Conservation (phyloP, 2,329 filamentous ascomycete genomes). For the Penicillium fuscoglaucum region DNA sequence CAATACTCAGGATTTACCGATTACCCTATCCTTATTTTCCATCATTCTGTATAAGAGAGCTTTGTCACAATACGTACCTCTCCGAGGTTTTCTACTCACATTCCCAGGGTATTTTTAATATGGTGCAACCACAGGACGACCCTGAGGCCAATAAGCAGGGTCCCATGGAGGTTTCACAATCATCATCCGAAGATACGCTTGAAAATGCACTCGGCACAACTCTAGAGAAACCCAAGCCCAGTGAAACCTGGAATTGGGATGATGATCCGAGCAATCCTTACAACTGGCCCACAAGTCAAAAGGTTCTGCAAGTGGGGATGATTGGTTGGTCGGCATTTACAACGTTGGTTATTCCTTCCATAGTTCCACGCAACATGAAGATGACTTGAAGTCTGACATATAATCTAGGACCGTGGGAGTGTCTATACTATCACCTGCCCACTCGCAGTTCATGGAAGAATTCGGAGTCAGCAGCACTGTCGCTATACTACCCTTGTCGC, state of each 20-base stretch:
- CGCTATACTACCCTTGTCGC: slow-evolving; percentile 19
- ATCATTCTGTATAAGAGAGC: not conserved
- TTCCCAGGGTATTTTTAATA: not conserved
- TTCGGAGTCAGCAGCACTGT: slow-evolving; percentile 17
- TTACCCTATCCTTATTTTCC: not conserved
- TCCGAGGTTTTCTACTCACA: not conserved
- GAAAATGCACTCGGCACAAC: not conserved
- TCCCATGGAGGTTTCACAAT: not conserved
- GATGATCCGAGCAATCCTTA: slow-evolving; percentile 17
- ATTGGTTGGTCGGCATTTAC: slow-evolving; percentile 20
- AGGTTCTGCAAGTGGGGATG: slow-evolving; percentile 16
- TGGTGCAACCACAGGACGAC: not conserved
- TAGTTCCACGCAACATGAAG: no score
- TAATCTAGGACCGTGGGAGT: slow-evolving; percentile 13
- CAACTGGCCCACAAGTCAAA: slow-evolving; percentile 16
- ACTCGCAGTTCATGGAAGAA: slow-evolving; percentile 17
- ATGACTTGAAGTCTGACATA: not conserved
- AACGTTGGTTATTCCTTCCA: slow-evolving; percentile 7
- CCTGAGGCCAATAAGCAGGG: no score
- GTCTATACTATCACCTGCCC: slow-evolving; percentile 19
- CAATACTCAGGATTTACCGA: not conserved
- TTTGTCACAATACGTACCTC: not conserved
- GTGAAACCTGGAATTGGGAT: not conserved
- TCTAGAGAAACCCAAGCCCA: not conserved
- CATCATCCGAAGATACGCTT: not conserved